Evolutionary conservation across 2,329 filamentous ascomycete species (phyloP).

Genomic region (Calonectria crousiana): DNA sequence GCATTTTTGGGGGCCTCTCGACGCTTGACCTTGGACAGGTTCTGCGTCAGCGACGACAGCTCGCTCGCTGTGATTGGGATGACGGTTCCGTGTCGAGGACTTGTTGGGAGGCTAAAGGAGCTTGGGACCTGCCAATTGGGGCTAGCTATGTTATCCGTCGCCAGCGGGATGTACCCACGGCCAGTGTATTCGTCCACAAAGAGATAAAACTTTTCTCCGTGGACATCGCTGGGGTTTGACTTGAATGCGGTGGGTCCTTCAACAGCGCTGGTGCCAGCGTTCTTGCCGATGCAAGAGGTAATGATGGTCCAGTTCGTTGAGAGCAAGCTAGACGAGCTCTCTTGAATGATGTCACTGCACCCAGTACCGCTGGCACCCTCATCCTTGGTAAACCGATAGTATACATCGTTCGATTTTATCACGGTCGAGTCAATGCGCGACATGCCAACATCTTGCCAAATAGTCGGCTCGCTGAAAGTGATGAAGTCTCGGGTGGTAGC

Average conservation of each 20-base stretch:
- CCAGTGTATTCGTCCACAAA: constrained; percentile 67
- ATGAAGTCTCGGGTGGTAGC: constrained; percentile 63
- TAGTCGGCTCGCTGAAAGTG: constrained; percentile 62
- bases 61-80: constrained; percentile 60
- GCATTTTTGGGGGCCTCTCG: background rate
- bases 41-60: constrained; percentile 21
- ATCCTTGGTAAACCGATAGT: constrained; percentile 68
- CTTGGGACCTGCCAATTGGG: constrained; percentile 61
- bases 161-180: constrained; percentile 65
- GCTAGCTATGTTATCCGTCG: constrained; percentile 61
- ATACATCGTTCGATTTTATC: constrained; percentile 54
- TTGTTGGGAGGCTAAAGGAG: constrained; percentile 60
- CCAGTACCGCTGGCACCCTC: constrained; percentile 62
- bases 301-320: constrained; percentile 57
- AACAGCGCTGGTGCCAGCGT: constrained; percentile 61
- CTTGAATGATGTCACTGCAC: constrained; percentile 67
- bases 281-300: constrained; percentile 61
- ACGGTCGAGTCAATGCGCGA: constrained; percentile 68
- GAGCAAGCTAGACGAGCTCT: constrained; percentile 57
- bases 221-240: constrained; percentile 60
- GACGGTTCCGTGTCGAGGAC: constrained; percentile 67
- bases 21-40: constrained; percentile 9
- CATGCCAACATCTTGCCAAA: constrained; percentile 71
- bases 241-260: constrained; percentile 67
- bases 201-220: constrained; percentile 67